Base-by-base conservation (phyloP, 768 basidiomycete species). In the Pleurotus pulmonarius region DNA sequence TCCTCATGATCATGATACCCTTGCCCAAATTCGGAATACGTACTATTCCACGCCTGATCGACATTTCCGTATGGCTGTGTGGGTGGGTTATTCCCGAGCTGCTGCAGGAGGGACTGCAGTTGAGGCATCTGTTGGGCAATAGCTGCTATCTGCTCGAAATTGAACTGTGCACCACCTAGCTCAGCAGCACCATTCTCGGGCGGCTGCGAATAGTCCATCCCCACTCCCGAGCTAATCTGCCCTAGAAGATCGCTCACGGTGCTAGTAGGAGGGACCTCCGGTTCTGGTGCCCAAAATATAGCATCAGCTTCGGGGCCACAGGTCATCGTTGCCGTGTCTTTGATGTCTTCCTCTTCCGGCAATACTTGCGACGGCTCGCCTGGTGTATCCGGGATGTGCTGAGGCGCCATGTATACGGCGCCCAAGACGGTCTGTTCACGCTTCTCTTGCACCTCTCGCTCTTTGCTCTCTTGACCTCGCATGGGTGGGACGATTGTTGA, bases 311-410 rank as follows among this genome's bases (percentile, higher is more conserved):
- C 87, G 18, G 81, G 74, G 20, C 90, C 89, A 34, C 82, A 75
- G 25, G 83, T 80, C 89, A 93, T 92, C 47, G 72, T 66, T 65
- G 77, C 78, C 61, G 82, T 78, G 53, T 81, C 77, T 63, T 68
- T 75, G 69, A 90, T 88, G 56, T 83, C 76, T 62, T 90, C 86
- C 61, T 88, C 90, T 61, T 89, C 89, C 46, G 79, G 65, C 58
- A 87, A 77, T 60, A 78, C 74, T 58, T 71, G 68, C 16, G 81
- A 67, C 24, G 87, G 85, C 70, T 92, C 92, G 39, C 81, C 81
- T 16, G 92, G 88, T 57, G 85, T 81, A 48, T 92, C 89, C 44
- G 92, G 92, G 62, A 92, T 87, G 60, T 88, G 87, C 46, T 78
- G 75, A 45, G 75, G 68, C 11, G 78, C 79, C 76, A 88, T 85